phyloP scores from a whole-genome alignment of 78 protist genomes.

The Cavenderia fasciculata region DNA sequence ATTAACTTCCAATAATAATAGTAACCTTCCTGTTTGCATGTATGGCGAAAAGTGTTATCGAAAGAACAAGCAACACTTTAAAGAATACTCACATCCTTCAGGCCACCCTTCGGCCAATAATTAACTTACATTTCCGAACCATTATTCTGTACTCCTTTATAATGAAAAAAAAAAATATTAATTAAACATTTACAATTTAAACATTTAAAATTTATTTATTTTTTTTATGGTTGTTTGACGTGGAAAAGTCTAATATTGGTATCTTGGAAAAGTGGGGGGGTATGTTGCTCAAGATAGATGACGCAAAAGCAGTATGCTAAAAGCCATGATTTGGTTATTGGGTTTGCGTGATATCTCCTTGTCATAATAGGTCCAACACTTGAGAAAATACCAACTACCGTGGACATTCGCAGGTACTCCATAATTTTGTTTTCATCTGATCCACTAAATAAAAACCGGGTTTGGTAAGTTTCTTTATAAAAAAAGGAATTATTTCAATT shows the following conservation, averaged over 20 bases:
- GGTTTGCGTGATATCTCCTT: conserved; percentile 58
- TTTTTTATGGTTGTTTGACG: conserved; percentile 12
- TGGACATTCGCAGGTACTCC: conserved; percentile 70
- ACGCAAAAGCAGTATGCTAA: conserved; percentile 71
- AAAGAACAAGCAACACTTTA: conserved; percentile 63
- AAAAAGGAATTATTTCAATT: neutral
- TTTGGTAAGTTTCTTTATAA: neutral
- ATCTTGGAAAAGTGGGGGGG: conserved; percentile 63
- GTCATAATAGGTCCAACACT: conserved; percentile 82
- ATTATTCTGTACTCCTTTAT: too few relatives aligned
- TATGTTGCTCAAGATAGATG: conserved; percentile 52
- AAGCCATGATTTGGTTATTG: conserved; percentile 70
- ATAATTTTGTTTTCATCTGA: conserved; percentile 70
- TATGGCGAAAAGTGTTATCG: conserved; percentile 41
- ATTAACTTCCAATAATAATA: neutral
- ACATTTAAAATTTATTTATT: too few relatives aligned
- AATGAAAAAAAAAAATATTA: too few relatives aligned
- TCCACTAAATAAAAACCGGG: conserved; percentile 13
- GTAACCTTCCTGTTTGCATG: conserved; percentile 11
- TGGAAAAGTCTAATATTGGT: conserved; percentile 54
- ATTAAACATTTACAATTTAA: too few relatives aligned
- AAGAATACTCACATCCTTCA: conserved; percentile 53
- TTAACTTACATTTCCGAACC: too few relatives aligned
- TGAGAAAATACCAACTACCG: conserved; percentile 89
- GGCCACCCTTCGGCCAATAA: too few relatives aligned